phyloP scores from a whole-genome alignment of 805 yeast species.

The Candida chilensis region DNA sequence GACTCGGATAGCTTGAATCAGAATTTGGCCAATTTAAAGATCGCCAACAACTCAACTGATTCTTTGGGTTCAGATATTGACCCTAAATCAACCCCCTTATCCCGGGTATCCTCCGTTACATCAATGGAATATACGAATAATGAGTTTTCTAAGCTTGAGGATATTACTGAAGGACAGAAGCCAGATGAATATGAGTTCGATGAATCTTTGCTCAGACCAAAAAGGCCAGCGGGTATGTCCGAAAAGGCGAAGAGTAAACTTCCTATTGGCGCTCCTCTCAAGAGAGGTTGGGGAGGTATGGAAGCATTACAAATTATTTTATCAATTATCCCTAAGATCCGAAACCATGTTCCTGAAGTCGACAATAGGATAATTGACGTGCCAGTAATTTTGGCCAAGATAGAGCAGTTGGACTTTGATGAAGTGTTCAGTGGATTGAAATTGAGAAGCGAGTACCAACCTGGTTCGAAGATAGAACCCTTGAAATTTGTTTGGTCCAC shows the following conservation, averaged over 20 bases:
- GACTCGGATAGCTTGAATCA: too few species aligned
- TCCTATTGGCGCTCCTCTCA: conserved; percentile 39
- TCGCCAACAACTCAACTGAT: too few species aligned
- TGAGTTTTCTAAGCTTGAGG: too few species aligned
- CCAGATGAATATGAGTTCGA: conserved; percentile 18
- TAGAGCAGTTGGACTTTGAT: conserved; percentile 26
- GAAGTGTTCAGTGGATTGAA: conserved; percentile 27
- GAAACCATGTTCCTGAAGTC: conserved; percentile 20
- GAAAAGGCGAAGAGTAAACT: conserved; percentile 42
- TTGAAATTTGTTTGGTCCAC: conserved; percentile 55
- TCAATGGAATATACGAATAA: too few species aligned
- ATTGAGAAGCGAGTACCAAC: conserved; percentile 37
- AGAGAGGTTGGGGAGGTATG: conserved; percentile 48
- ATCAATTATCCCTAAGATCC: conserved; percentile 16
- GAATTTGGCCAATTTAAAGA: too few species aligned
- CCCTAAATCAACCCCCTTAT: too few species aligned
- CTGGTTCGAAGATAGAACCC: conserved; percentile 28
- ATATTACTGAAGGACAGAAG: too few species aligned
- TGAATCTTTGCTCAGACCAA: conserved; percentile 33
- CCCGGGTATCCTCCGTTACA: too few species aligned
- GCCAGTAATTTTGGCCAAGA: conserved; percentile 23
- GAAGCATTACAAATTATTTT: conserved; percentile 34
- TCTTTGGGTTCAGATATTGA: too few species aligned
- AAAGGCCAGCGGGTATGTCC: conserved; percentile 55
- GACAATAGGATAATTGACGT: conserved; percentile 9